Base-by-base conservation (phyloP, 202 grass and related monocot genomes). In the Musa balbisiana region DNA sequence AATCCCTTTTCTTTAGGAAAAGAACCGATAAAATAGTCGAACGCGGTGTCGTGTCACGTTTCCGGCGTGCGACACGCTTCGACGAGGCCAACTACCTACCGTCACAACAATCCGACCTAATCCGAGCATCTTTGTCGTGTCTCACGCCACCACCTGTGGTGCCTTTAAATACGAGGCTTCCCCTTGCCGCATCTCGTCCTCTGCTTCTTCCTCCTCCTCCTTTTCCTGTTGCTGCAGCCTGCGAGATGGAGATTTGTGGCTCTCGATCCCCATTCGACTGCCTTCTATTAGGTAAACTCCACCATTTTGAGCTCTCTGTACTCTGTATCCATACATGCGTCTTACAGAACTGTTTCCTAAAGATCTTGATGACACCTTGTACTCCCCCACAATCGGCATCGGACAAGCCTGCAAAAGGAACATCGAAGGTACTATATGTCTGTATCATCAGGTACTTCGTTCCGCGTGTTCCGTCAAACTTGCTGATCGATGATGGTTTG, bases 281-380 rank as follows among this genome's bases (percentile, higher is more conserved):
- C 43, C 33, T 51, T 70, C 43, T 70, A 11, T 51, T 70, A 2
- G 67, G 67, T 70, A 50, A 50, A 50, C 2, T n/a, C 19, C 49
- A 49, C 20, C 13, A 20, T n/a, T 4, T 49, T 17, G 22, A 69
- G 2, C 22, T 68, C 27, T 50, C 13, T 49, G 8, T 16, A 3
- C 17, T 33, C 14, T 27, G 10, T 9, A 33, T 3, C 12, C 17
- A 14, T 15, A 26, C 64, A 1, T 49, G 15, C 11, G 27, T 27
- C 27, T 27, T 27, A 27, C 27, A 27, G 27, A 2, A 27, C 27
- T 27, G 27, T 27, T 26, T 1, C 11, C 2, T 33, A 20, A 60
- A 92, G 90, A 97, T 86, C 90, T 97, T 2, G 93, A 97, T 75
- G 93, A 97, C 90, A 93, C 90, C 49, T 83, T 97, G 79, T 97